Evolutionary conservation across 2,329 filamentous ascomycete species (phyloP).

Genomic region (Falciphora oryzae): DNA sequence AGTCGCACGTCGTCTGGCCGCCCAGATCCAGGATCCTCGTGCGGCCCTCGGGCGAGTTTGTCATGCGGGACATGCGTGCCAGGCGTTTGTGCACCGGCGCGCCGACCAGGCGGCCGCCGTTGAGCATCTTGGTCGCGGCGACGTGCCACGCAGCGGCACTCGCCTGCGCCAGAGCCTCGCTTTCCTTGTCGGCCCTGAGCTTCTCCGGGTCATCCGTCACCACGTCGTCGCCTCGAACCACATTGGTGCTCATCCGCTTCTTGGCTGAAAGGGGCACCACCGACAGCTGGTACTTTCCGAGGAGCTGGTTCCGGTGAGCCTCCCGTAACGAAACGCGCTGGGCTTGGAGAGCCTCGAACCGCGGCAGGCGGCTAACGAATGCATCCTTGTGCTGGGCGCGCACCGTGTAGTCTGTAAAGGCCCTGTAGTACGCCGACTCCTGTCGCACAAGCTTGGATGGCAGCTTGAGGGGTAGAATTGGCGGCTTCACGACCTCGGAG

Average conservation of each 20-base stretch:
- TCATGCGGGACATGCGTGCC: constrained; percentile 45
- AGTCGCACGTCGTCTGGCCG: constrained; percentile 79
- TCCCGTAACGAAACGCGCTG: constrained; percentile 69
- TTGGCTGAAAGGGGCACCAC: constrained; percentile 62
- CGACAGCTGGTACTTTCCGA: constrained; percentile 77
- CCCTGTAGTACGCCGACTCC: constrained; percentile 81
- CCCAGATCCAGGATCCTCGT: constrained; percentile 78
- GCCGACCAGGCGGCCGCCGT: constrained; percentile 58
- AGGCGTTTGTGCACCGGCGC: constrained; percentile 59
- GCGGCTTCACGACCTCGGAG: constrained; percentile 45
- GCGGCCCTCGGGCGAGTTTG: constrained; percentile 37
- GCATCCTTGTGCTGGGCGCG: constrained; percentile 64
- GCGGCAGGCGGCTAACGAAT: constrained; percentile 77
- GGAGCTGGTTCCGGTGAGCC: constrained; percentile 71
- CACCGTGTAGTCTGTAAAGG: constrained; percentile 70
- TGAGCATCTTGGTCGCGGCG: constrained; percentile 53
- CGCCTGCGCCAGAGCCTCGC: constrained; percentile 72
- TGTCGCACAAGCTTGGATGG: constrained; percentile 47
- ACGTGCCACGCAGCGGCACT: constrained; percentile 56
- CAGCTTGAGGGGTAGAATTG: constrained; percentile 36
- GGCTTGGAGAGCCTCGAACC: constrained; percentile 84
- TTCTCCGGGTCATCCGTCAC: constrained; percentile 54
- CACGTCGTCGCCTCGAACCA: constrained; percentile 65
- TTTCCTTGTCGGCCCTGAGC: constrained; percentile 67
- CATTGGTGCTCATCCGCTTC: constrained; percentile 66